Percentiles rank a stretch among this genome's conserved stretches.
phyloP scores from a whole-genome alignment of 805 yeast species.

The Wickerhamiella sorbophila region DNA sequence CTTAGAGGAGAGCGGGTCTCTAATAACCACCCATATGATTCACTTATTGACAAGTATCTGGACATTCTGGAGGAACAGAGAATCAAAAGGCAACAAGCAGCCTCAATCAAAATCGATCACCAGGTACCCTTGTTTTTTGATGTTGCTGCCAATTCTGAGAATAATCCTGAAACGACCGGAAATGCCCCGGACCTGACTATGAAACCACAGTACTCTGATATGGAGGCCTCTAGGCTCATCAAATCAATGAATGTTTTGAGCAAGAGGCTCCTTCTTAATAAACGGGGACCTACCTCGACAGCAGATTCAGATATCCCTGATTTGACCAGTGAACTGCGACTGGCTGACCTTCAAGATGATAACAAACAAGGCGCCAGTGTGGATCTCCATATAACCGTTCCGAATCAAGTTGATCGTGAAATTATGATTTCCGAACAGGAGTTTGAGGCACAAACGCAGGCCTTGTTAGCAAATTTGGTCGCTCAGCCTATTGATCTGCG shows the following conservation, averaged over 20 bases:
- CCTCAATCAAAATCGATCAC: slow-evolving; percentile 3
- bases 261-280: slow-evolving; percentile 56
- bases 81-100: slow-evolving; percentile 25
- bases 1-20: slow-evolving; percentile 78
- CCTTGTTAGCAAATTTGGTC: neutral
- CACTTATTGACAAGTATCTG: slow-evolving; percentile 70
- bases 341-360: slow-evolving; percentile 18
- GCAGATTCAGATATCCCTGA: slow-evolving; percentile 21
- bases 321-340: slow-evolving; percentile 17
- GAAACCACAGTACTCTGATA: slow-evolving; percentile 44
- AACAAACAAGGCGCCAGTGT: slow-evolving; percentile 5
- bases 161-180: slow-evolving; percentile 62
- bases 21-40: slow-evolving; percentile 66
- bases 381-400: slow-evolving; percentile 5
- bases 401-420: slow-evolving; percentile 4
- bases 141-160: slow-evolving; percentile 65
- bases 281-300: slow-evolving; percentile 15
- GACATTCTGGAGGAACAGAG: slow-evolving; percentile 49
- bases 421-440: slow-evolving; percentile 2
- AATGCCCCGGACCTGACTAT: slow-evolving; percentile 82
- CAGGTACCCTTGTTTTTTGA: slow-evolving; percentile 60
- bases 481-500: slow-evolving; percentile 48
- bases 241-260: slow-evolving; percentile 82
- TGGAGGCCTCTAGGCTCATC: slow-evolving; percentile 61
- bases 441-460: neutral